phyloP scores from a whole-genome alignment of 495 filamentous ascomycete genomes.

The Margaritispora aquatica region DNA sequence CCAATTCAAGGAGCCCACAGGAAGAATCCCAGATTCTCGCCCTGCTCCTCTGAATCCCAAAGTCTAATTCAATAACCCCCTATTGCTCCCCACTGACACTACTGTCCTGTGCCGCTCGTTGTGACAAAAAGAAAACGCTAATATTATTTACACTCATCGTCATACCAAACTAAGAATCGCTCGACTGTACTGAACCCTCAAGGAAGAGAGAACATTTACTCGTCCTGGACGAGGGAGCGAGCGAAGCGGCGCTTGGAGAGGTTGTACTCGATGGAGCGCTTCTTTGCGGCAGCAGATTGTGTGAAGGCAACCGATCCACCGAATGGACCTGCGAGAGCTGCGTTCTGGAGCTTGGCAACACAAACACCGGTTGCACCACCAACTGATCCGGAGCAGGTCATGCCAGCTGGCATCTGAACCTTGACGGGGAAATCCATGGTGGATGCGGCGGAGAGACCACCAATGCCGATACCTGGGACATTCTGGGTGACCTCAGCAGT shows the following conservation, averaged over 20 bases:
- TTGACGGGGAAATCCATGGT: conserved; percentile 49
- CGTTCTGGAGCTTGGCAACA: conserved; percentile 51
- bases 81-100: neutral
- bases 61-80: neutral
- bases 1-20: conserved; percentile 5
- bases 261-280: conserved; percentile 38
- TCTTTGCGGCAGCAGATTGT: conserved; percentile 37
- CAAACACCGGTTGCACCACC: conserved; percentile 49
- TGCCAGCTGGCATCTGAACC: conserved; percentile 54
- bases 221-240: conserved; percentile 9
- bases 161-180: neutral
- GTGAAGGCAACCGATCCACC: conserved; percentile 50
- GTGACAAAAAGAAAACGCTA: neutral
- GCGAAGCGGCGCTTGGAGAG: conserved; percentile 36
- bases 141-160: conserved; percentile 11
- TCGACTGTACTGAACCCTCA: neutral
- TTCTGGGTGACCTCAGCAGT: conserved; percentile 48
- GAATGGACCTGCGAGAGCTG: conserved; percentile 52
- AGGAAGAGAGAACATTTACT: conserved; percentile 5
- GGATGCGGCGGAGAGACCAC: conserved; percentile 41
- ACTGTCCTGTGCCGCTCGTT: neutral
- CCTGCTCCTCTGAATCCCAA: neutral
- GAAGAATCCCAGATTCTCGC: conserved; percentile 20
- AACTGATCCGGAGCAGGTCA: conserved; percentile 50
- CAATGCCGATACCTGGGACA: conserved; percentile 45